Evolutionary conservation across 2,329 filamentous ascomycete genomes (phyloP).

Genomic region (Biscogniauxia marginata): DNA sequence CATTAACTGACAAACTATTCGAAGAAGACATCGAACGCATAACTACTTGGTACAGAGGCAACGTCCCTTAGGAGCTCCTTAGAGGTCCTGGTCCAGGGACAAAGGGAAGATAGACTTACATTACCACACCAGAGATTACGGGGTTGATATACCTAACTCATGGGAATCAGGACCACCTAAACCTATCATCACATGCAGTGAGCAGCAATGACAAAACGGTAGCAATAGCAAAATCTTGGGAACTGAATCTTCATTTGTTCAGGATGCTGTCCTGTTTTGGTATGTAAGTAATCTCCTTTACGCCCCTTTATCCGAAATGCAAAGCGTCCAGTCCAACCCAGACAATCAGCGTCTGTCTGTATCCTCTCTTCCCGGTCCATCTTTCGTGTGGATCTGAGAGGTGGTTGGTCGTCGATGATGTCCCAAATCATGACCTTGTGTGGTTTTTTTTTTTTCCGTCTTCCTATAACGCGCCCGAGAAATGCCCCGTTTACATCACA

Average conservation of each 20-base stretch:
- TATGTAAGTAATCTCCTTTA: constrained; percentile 50
- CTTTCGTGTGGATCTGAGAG: constrained; percentile 10
- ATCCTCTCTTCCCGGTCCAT: constrained; percentile 10
- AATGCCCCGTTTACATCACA: constrained; percentile 79
- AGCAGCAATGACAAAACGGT: too few species aligned
- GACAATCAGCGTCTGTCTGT: constrained; percentile 15
- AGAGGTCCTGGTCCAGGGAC: too few species aligned
- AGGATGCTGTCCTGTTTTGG: constrained; percentile 51
- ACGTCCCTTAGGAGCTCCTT: too few species aligned
- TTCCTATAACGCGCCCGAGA: constrained; percentile 19
- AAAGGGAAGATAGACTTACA: too few species aligned
- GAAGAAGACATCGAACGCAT: too few species aligned
- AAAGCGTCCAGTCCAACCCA: constrained; percentile 47
- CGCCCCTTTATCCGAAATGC: constrained; percentile 53
- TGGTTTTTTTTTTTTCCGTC: constrained; percentile 18
- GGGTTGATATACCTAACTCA: too few species aligned
- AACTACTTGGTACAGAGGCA: too few species aligned
- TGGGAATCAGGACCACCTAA: too few species aligned
- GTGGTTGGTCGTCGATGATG: constrained; percentile 18
- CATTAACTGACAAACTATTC: too few species aligned
- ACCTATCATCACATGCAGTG: neutral
- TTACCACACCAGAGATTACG: too few species aligned
- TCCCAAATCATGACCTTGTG: constrained; percentile 29
- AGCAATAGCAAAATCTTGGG: constrained; percentile 12
- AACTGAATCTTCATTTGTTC: constrained; percentile 38